Evolutionary conservation across 495 filamentous ascomycete species (phyloP), one percentile per base, ranked within the genome.

Genomic region (Aspergillus ostianus): DNA sequence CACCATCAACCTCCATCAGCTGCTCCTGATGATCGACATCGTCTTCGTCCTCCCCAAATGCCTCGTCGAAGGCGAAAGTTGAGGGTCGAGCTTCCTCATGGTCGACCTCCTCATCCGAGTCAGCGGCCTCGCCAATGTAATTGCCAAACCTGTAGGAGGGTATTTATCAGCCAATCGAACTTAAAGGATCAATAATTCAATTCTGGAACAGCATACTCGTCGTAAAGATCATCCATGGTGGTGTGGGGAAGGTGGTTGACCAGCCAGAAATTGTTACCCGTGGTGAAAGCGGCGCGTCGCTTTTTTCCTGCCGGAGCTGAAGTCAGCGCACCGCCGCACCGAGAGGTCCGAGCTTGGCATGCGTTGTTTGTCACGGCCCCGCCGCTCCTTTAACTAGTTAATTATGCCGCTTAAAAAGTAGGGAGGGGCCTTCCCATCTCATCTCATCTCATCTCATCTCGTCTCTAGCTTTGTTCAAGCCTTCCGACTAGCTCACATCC

Each of bases 1-100:
- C 77, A 89, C 88, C 89, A 73, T 98, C 94, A 27, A 97, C 75
- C 69, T 98, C 91, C 95, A 98, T 98, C 69, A 93, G 77, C 73
- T 97, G 88, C 70, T 95, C 90, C 30, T 87, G 84, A 57, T 87
- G 80, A 32, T 67, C 76, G 13, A 57, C 85, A 50, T 82, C 81
- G 3, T 79, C 84, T 36, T 85, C 85, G 53, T 85, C 87, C 23
- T 84, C 85, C 26, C 88, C 83, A 32, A 80, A 82, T 6, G 86
- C 83, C 29, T 92, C 90, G 63, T 91, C 90, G 71, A 92, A 86
- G 58, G 90, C 85, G 67, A 95, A 97, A 63, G 87, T 86, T 64
- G 88, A 89, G 9, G 78, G 77, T 29, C 82, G 84, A 68, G 83
- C 83, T 62, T 88, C 84, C 66, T 86, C 89, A 75, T 85, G 81